These are phyloP conservation scores for Chlorella ohadii DNA, from an alignment of 139 green algal genomes.

Conservation along the genomic window DNA sequence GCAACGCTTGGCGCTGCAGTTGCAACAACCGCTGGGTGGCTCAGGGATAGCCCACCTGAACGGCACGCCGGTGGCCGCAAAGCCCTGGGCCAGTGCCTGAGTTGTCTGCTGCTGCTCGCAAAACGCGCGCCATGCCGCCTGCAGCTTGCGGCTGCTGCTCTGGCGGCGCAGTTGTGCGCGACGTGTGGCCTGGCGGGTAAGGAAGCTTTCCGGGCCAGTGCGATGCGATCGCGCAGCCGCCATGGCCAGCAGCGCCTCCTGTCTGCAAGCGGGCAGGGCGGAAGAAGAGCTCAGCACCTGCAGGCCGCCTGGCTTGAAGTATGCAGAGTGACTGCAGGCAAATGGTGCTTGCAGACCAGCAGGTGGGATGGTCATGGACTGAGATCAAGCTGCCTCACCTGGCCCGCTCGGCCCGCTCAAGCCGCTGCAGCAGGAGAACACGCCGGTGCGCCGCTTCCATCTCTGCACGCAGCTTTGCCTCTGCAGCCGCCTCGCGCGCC, in stretches of 20 bases:
- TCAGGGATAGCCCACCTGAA: neutral
- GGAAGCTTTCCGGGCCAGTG: neutral
- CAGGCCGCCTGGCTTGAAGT: no score
- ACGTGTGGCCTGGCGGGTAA: conserved; percentile 25
- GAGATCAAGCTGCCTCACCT: conserved; percentile 6
- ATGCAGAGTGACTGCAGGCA: no score
- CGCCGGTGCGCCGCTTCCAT: neutral
- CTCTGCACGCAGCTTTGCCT: conserved; percentile 1
- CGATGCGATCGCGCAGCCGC: neutral
- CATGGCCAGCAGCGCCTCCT: neutral
- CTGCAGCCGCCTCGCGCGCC: conserved; percentile 3
- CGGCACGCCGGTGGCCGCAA: conserved; percentile 35
- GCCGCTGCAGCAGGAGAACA: neutral
- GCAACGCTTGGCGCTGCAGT: no score
- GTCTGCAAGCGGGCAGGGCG: neutral
- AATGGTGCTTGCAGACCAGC: neutral
- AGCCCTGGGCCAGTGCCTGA: conserved; percentile 18
- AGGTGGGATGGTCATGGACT: no score
- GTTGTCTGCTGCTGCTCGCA: conserved; percentile 30
- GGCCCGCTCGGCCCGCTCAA: conserved; percentile 10
- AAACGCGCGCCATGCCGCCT: conserved; percentile 46
- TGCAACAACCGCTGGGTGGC: no score
- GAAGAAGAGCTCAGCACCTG: neutral
- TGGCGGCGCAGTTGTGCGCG: conserved; percentile 33
- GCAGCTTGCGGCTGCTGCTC: conserved; percentile 42